These are phyloP conservation scores for Chlamydomonas schloesseri DNA, from an alignment of 139 green algal genomes.

Conservation along the genomic window DNA sequence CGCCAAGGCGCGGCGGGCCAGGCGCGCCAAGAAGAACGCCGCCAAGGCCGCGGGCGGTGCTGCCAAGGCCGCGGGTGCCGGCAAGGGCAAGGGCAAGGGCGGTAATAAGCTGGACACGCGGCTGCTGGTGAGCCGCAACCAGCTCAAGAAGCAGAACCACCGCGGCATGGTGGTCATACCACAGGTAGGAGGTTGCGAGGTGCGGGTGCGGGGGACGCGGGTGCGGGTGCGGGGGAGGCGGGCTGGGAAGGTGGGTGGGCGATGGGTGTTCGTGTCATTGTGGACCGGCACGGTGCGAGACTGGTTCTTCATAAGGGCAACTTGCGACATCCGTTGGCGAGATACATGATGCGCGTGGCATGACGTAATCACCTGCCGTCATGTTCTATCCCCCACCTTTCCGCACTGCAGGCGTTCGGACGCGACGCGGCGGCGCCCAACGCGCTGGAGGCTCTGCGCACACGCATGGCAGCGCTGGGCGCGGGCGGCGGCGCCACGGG, in stretches of 20 bases:
- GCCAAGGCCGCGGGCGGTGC: neutral
- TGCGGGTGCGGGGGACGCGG: too few species aligned
- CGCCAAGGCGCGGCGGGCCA: neutral
- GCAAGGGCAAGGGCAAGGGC: neutral
- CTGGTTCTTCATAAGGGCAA: too few species aligned
- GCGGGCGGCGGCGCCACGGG: neutral
- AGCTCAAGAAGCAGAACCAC: constrained; percentile 37
- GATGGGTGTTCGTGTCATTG: too few species aligned
- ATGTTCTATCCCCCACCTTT: neutral
- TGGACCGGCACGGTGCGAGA: too few species aligned
- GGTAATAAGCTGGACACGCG: neutral
- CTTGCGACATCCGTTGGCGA: too few species aligned
- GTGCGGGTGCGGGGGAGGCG: too few species aligned
- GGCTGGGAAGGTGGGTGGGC: too few species aligned
- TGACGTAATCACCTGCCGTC: too few species aligned
- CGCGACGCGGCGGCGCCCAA: constrained; percentile 59
- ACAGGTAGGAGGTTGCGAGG: neutral
- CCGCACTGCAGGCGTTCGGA: constrained; percentile 55
- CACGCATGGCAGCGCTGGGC: constrained; percentile 28
- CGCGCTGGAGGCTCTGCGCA: constrained; percentile 62
- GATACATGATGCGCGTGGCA: too few species aligned
- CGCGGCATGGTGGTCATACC: constrained; percentile 36
- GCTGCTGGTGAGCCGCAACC: constrained; percentile 36
- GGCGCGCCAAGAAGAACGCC: neutral
- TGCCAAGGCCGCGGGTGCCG: neutral